Evolutionary conservation across 192 early-diverging fungal species (phyloP).

Genomic region (Backusella westeae): DNA sequence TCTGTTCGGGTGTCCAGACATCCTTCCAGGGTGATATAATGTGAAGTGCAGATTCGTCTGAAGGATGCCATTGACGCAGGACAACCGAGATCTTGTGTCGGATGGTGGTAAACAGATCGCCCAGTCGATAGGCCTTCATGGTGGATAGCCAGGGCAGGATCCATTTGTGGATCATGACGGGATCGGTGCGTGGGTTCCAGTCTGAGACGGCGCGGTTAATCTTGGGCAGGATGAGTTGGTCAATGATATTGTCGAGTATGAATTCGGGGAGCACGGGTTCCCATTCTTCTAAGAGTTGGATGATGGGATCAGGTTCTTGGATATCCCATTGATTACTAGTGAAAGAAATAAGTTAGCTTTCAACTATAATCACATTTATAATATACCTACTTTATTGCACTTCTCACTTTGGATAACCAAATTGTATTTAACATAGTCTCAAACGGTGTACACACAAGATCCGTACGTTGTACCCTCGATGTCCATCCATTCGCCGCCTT

Average conservation of each 20-base stretch:
- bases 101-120: constrained; percentile 52
- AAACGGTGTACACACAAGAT: constrained; percentile 60
- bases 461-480: background rate
- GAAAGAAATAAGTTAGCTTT: background rate
- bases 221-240: constrained; percentile 82
- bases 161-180: constrained; percentile 70
- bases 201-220: constrained; percentile 56
- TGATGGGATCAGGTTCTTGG: constrained; percentile 62
- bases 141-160: constrained; percentile 81
- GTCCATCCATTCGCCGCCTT: constrained; percentile 20
- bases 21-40: constrained; percentile 65
- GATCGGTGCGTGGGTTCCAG: constrained; percentile 60
- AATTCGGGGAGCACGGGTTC: constrained; percentile 64
- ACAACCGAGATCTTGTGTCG: constrained; percentile 57
- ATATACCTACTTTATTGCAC: constrained; percentile 67
- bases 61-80: constrained; percentile 65
- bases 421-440: constrained; percentile 74
- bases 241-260: constrained; percentile 70
- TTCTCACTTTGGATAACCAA: constrained; percentile 78
- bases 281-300: constrained; percentile 73
- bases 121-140: constrained; percentile 46
- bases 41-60: constrained; percentile 47
- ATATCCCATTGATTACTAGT: constrained; percentile 71
- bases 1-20: constrained; percentile 49
- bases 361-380: background rate